These are phyloP conservation scores for Dicorynia guianensis DNA, from an alignment of 306 rosid species.

Conservation along the genomic window DNA sequence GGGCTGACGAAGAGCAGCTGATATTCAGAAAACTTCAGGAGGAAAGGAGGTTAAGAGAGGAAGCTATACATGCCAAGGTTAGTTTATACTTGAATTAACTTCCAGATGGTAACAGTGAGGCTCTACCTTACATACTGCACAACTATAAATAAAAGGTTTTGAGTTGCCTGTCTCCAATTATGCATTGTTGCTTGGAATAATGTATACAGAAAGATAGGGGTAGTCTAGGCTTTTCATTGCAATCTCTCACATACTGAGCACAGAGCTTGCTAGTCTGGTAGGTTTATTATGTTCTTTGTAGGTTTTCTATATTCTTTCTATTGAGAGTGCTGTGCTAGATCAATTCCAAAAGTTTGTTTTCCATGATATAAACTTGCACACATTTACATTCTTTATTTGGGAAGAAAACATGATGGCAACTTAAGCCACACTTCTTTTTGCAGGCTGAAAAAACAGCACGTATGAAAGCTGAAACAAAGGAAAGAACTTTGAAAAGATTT, in stretches of 20 bases:
- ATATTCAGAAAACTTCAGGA: conserved; percentile 74
- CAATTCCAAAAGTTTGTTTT: conserved; percentile 4
- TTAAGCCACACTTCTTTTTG: conserved; percentile 29
- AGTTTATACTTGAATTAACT: conserved; percentile 46
- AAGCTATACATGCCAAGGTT: conserved; percentile 77
- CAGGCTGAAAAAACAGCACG: conserved; percentile 75
- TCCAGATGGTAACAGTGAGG: conserved; percentile 33
- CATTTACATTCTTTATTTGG: conserved; percentile 31
- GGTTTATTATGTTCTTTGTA: conserved; percentile 30
- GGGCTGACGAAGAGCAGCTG: conserved; percentile 77
- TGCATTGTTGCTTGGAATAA: conserved; percentile 9
- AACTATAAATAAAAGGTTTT: conserved; percentile 23
- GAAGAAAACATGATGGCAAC: too few species aligned
- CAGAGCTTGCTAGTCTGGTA: conserved; percentile 30
- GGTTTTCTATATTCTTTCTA: not conserved
- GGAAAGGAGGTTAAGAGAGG: conserved; percentile 85
- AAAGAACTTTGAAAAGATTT: conserved; percentile 75
- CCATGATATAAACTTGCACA: not conserved
- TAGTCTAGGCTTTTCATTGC: conserved; percentile 2
- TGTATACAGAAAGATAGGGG: conserved; percentile 1
- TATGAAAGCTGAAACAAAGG: conserved; percentile 81
- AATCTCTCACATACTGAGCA: not conserved
- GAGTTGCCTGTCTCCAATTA: conserved; percentile 17
- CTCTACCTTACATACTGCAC: conserved; percentile 30
- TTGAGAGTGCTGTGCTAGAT: conserved; percentile 9